Evolutionary conservation across 768 basidiomycete genomes (phyloP).

Genomic region (Pisolithus sp.): DNA sequence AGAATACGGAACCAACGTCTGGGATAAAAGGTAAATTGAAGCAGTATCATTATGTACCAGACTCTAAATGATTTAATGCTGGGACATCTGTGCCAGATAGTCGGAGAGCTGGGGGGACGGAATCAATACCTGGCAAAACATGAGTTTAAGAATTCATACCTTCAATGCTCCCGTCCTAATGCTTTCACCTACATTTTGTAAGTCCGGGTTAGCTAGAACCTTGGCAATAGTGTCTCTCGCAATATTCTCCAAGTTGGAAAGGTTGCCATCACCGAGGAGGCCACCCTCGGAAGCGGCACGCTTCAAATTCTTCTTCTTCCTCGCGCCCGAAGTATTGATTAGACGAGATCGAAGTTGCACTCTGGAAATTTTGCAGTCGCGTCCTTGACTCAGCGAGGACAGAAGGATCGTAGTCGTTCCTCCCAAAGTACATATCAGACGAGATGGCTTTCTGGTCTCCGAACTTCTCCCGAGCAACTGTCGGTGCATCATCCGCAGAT

Average conservation of each 20-base stretch:
- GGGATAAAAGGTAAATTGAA: not conserved
- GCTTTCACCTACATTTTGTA: slow-evolving; percentile 77
- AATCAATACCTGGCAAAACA: slow-evolving; percentile 1
- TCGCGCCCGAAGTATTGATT: slow-evolving; percentile 96
- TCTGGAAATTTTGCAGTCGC: slow-evolving; percentile 80
- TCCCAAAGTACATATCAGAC: slow-evolving; percentile 95
- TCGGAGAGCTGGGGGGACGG: slow-evolving; percentile 45
- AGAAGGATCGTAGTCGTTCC: slow-evolving; percentile 77
- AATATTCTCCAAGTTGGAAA: slow-evolving; percentile 53
- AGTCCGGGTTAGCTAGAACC: slow-evolving; percentile 79
- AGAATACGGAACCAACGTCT: too few species aligned
- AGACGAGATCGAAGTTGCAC: slow-evolving; percentile 89
- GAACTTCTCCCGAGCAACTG: slow-evolving; percentile 85
- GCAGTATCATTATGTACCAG: not conserved
- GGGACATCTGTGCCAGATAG: slow-evolving; percentile 66
- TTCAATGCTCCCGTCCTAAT: slow-evolving; percentile 78
- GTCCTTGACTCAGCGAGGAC: slow-evolving; percentile 70
- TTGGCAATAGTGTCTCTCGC: slow-evolving; percentile 72
- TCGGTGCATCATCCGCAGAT: slow-evolving; percentile 53
- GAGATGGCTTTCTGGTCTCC: slow-evolving; percentile 93
- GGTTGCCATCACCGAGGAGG: slow-evolving; percentile 40
- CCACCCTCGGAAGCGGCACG: slow-evolving; percentile 49
- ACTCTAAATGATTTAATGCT: slow-evolving; percentile 23
- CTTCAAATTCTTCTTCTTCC: slow-evolving; percentile 50
- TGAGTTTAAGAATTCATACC: slow-evolving; percentile 36